Percentiles rank a stretch among this genome's conserved stretches.
phyloP scores from a whole-genome alignment of 176 grass and related monocot genomes.

The Aegilops tauschii region DNA sequence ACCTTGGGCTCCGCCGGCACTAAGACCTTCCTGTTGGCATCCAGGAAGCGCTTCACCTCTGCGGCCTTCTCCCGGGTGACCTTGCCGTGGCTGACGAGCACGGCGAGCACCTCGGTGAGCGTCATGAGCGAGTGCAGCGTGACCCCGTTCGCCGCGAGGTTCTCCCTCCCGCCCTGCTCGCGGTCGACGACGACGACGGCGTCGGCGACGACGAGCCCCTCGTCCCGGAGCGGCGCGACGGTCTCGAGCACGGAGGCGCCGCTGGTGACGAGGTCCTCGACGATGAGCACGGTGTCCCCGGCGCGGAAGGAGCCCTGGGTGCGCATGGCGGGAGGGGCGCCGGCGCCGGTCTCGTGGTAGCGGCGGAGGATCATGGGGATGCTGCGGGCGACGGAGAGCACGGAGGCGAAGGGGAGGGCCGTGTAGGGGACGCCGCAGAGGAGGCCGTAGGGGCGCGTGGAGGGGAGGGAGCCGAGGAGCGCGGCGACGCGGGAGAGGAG shows the following conservation, averaged over 20 bases:
- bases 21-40: slow-evolving; percentile 49
- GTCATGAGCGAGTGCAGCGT: slow-evolving; percentile 46
- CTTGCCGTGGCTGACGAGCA: slow-evolving; percentile 42
- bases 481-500: slow-evolving; percentile 59
- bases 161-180: slow-evolving; percentile 69
- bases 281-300: slow-evolving; percentile 48
- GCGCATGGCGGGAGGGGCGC: background rate
- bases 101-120: slow-evolving; percentile 52
- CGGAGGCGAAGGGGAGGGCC: slow-evolving; percentile 80
- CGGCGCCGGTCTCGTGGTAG: slow-evolving; percentile 42
- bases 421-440: slow-evolving; percentile 96
- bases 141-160: slow-evolving; percentile 47
- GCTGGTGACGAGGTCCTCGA: slow-evolving; percentile 82
- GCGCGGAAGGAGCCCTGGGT: slow-evolving; percentile 51
- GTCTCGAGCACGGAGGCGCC: slow-evolving; percentile 75
- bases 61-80: slow-evolving; percentile 45
- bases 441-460: slow-evolving; percentile 55
- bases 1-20: slow-evolving; percentile 20
- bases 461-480: slow-evolving; percentile 55
- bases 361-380: slow-evolving; percentile 88
- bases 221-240: slow-evolving; percentile 37
- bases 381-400: slow-evolving; percentile 46
- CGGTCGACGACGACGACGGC: slow-evolving; percentile 40
- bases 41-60: slow-evolving; percentile 64
- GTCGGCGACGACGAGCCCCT: slow-evolving; percentile 45